phyloP scores from a whole-genome alignment of 768 basidiomycete genomes.

The Termitomyces heimii region DNA sequence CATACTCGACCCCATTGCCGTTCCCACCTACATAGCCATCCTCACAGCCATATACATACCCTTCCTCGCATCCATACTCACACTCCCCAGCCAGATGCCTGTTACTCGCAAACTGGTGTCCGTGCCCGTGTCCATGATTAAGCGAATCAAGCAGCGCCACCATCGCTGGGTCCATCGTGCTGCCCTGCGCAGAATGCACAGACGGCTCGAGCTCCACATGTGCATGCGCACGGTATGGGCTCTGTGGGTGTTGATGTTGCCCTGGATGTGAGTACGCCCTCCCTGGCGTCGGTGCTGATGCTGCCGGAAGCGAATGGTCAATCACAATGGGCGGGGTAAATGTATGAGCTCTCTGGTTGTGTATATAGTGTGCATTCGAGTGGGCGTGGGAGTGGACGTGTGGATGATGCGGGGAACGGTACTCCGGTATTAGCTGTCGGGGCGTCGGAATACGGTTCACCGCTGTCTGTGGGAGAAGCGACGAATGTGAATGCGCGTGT shows the following conservation, averaged over 20 bases:
- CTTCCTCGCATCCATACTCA: neutral
- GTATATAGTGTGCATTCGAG: neutral
- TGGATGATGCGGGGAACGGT: neutral
- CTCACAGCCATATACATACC: neutral
- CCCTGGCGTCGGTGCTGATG: constrained; percentile 12
- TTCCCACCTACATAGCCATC: neutral
- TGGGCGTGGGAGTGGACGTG: neutral
- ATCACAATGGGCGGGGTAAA: constrained; percentile 23
- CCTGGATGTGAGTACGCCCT: constrained; percentile 3
- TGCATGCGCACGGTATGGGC: neutral
- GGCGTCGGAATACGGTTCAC: constrained; percentile 7
- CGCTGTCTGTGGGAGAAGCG: neutral
- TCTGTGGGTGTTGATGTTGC: neutral
- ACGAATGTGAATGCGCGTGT: neutral
- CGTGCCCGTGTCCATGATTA: constrained; percentile 4
- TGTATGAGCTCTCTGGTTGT: neutral
- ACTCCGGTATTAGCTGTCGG: neutral
- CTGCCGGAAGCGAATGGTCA: constrained; percentile 32
- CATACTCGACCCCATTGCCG: neutral
- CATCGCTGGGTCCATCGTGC: constrained; percentile 30
- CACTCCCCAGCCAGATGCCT: neutral
- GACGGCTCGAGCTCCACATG: neutral
- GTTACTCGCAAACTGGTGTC: neutral
- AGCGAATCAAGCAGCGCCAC: constrained; percentile 30
- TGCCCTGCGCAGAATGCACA: neutral